Conservation (phyloP, 768 basidiomycete species). For the Tylopilus cervinicoccineus region DNA sequence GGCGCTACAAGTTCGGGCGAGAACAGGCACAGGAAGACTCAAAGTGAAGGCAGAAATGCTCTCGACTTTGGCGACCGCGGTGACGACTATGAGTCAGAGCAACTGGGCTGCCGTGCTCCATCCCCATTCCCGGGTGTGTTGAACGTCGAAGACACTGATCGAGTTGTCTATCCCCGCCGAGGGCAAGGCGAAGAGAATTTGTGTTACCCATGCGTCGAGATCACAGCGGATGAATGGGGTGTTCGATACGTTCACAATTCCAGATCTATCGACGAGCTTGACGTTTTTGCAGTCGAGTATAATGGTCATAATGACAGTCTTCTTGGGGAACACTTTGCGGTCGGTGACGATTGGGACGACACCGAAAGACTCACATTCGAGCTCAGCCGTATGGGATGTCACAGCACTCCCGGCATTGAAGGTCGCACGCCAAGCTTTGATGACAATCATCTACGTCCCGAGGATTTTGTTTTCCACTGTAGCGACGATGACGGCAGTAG, state of each 20-base stretch:
- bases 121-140: constrained; percentile 15
- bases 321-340: constrained; percentile 21
- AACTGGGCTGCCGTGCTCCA: constrained; percentile 24
- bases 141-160: constrained; percentile 19
- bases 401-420: background rate
- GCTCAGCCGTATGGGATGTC: constrained; percentile 9
- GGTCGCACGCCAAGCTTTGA: background rate
- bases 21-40: constrained; percentile 47
- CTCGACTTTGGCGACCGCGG: constrained; percentile 32
- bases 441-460: constrained; percentile 6
- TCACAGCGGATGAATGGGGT: constrained; percentile 29
- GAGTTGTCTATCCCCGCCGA: constrained; percentile 28
- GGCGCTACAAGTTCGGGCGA: background rate
- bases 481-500: constrained; percentile 3
- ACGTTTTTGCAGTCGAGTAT: constrained; percentile 23
- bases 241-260: constrained; percentile 16
- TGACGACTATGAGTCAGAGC: constrained; percentile 19
- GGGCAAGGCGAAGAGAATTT: constrained; percentile 16
- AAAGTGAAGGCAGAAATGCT: constrained; percentile 41
- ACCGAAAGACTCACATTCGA: constrained; percentile 19
- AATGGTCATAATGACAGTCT: constrained; percentile 23
- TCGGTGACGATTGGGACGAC: constrained; percentile 23
- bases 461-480: constrained; percentile 7
- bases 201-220: constrained; percentile 5
- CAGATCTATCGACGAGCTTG: constrained; percentile 10